phyloP scores from a whole-genome alignment of 768 basidiomycete genomes.

The Panaeolus cyanescens region DNA sequence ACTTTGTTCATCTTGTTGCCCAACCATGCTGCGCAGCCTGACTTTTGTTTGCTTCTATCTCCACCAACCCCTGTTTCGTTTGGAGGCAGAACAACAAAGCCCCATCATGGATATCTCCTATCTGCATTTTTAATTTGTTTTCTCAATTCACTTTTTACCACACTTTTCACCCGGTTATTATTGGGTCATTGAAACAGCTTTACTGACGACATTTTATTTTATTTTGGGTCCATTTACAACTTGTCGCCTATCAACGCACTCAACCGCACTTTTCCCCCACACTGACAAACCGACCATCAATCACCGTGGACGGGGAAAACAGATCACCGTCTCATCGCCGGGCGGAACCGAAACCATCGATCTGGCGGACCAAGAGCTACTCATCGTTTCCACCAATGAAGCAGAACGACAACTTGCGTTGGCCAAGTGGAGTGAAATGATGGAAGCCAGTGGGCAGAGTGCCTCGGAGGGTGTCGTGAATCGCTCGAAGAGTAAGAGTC shows the following conservation, averaged over 20 bases:
- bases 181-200: background rate
- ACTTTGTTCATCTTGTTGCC: background rate
- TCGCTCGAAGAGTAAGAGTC: constrained; percentile 60
- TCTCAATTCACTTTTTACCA: background rate
- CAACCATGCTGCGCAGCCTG: background rate
- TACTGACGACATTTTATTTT: background rate
- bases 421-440: constrained; percentile 55
- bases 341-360: constrained; percentile 69
- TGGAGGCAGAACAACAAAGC: too few species aligned
- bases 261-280: background rate
- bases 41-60: background rate
- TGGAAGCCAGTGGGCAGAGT: constrained; percentile 20
- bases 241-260: background rate
- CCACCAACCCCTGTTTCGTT: too few species aligned
- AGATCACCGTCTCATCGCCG: constrained; percentile 55
- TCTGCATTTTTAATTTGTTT: too few species aligned
- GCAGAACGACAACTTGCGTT: constrained; percentile 66
- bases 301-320: background rate
- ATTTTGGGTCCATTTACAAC: constrained; percentile 2
- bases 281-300: background rate
- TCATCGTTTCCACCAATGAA: constrained; percentile 70
- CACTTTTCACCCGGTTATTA: background rate
- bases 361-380: constrained; percentile 67
- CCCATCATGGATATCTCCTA: too few species aligned
- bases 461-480: constrained; percentile 18